Percentiles rank a stretch among this genome's conserved stretches.
Conservation (phyloP, 192 early-diverging fungal genomes). For the Umbelopsis ramanniana region DNA sequence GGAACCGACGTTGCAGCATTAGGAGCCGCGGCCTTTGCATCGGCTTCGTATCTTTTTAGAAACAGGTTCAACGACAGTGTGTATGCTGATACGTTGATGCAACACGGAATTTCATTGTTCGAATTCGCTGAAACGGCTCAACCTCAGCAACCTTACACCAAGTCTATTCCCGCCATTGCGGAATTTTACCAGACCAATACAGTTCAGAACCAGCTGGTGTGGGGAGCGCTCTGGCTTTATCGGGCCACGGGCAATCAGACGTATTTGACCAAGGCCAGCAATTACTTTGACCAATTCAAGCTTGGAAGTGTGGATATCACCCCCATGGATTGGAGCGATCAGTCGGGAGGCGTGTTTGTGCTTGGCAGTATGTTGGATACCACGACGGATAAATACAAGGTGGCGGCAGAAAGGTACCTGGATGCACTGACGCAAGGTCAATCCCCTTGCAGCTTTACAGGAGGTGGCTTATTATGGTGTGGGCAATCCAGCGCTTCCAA, state of each 20-base stretch:
- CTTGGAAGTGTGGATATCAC: slow-evolving; percentile 16
- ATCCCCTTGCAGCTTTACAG: slow-evolving; percentile 45
- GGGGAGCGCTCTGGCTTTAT: slow-evolving; percentile 63
- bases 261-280: slow-evolving; percentile 51
- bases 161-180: slow-evolving; percentile 38
- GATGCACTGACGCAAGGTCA: slow-evolving; percentile 40
- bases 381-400: slow-evolving; percentile 42
- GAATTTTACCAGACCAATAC: slow-evolving; percentile 49
- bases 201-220: slow-evolving; percentile 54
- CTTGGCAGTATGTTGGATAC: slow-evolving; percentile 46
- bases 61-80: slow-evolving; percentile 50
- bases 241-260: slow-evolving; percentile 46
- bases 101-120: slow-evolving; percentile 50
- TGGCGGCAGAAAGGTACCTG: slow-evolving; percentile 38
- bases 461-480: slow-evolving; percentile 52
- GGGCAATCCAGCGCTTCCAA: slow-evolving; percentile 33
- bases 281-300: slow-evolving; percentile 50
- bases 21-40: slow-evolving; percentile 59
- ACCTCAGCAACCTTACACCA: slow-evolving; percentile 50
- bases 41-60: slow-evolving; percentile 56
- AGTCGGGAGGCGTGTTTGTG: slow-evolving; percentile 50
- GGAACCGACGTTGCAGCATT: slow-evolving; percentile 61
- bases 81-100: slow-evolving; percentile 48
- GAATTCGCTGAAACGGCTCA: slow-evolving; percentile 51
- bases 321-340: slow-evolving; percentile 59